These are phyloP conservation scores for Penicillium palitans DNA, from an alignment of 2,329 filamentous ascomycete genomes.

Conservation along the genomic window DNA sequence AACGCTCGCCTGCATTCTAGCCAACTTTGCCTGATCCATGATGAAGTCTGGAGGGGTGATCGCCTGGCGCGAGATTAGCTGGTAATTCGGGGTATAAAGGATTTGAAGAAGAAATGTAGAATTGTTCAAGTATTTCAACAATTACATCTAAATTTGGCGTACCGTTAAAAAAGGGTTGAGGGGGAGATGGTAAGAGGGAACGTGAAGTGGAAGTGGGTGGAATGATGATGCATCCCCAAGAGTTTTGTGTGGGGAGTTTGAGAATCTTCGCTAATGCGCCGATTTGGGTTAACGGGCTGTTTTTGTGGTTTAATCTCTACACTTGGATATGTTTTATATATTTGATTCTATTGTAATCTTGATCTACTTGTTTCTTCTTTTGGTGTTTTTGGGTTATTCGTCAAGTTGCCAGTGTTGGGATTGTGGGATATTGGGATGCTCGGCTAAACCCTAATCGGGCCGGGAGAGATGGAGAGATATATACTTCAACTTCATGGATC, in stretches of 20 bases:
- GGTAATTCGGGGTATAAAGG: constrained; percentile 8
- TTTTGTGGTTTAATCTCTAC: neutral
- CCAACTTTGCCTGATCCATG: constrained; percentile 68
- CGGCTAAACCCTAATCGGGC: constrained; percentile 42
- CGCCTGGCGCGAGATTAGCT: constrained; percentile 20
- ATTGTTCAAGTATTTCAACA: neutral
- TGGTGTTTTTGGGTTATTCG: neutral
- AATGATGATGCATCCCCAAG: constrained; percentile 23
- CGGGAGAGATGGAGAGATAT: neutral
- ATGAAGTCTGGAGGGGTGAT: constrained; percentile 39
- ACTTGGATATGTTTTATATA: neutral
- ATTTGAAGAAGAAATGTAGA: neutral
- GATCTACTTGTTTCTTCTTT: neutral
- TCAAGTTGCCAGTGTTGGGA: constrained; percentile 6
- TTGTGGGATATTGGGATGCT: constrained; percentile 33
- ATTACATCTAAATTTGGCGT: constrained; percentile 1
- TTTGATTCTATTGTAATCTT: neutral
- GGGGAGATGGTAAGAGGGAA: constrained; percentile 16
- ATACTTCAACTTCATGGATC: neutral
- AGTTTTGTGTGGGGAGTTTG: constrained; percentile 31
- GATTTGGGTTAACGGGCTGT: neutral
- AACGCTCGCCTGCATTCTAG: constrained; percentile 65
- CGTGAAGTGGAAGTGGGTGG: constrained; percentile 14
- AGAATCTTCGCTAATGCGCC: constrained; percentile 26
- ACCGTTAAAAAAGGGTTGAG: constrained; percentile 13